A percentile compares a stretch with the other conserved stretches of the same genome.
phyloP scores from a whole-genome alignment of 495 filamentous ascomycete species.

The Paragyromitra xinjiangensis region DNA sequence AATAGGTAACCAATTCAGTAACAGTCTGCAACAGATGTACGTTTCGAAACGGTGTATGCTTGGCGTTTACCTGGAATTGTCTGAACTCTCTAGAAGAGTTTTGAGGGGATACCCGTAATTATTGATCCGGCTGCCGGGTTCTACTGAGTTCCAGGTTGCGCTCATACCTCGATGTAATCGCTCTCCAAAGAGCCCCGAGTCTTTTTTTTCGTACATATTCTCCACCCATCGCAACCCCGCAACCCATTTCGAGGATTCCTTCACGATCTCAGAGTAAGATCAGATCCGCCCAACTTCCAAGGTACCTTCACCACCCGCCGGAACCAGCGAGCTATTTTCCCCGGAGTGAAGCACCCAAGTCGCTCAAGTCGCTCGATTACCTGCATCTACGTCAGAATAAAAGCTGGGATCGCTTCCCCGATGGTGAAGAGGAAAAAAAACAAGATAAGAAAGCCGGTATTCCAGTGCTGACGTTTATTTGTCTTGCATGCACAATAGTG shows the following conservation, averaged over 20 bases:
- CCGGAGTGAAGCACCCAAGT: conserved; percentile 17
- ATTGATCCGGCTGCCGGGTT: conserved; percentile 7
- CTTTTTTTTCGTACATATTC: conserved; percentile 32
- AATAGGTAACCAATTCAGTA: conserved; percentile 10
- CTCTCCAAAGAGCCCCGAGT: conserved; percentile 1
- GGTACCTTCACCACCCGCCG: conserved; percentile 16
- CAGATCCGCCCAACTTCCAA: conserved; percentile 22
- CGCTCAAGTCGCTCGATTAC: conserved; percentile 34
- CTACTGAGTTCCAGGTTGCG: not conserved
- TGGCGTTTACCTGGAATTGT: conserved; percentile 2
- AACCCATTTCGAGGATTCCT: conserved; percentile 15
- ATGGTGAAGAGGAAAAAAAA: not conserved
- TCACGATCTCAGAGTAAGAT: conserved; percentile 24
- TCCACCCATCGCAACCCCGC: conserved; percentile 29
- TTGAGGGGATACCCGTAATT: not conserved
- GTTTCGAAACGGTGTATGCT: conserved; percentile 17
- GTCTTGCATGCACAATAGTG: conserved; percentile 1
- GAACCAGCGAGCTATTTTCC: conserved; percentile 17
- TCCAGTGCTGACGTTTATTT: conserved; percentile 1
- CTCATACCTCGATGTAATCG: not conserved
- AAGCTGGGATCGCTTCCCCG: conserved; percentile 10
- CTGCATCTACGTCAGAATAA: conserved; percentile 9
- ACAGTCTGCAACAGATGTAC: conserved; percentile 22
- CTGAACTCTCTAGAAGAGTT: conserved; percentile 13
- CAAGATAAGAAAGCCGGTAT: conserved; percentile 12